Evolutionary conservation across 371 early-diverging fungal species (phyloP), one percentile per base, ranked within the genome.

Genomic region (Dichotomocladium elegans): DNA sequence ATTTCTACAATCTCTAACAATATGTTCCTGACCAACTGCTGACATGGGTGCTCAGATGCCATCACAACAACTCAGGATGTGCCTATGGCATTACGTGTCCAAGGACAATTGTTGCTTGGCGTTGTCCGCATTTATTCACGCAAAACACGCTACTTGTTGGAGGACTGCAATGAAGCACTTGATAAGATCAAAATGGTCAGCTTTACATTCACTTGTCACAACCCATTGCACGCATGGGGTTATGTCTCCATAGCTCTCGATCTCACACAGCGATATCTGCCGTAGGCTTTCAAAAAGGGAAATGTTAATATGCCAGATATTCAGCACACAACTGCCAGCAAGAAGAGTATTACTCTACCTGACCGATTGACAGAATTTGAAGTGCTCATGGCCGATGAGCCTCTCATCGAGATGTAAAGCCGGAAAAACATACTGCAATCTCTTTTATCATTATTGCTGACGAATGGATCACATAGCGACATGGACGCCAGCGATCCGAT

Each of bases 81-180:
- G 42, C 94, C 94, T 10, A 79, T 96, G 68, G 93, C 98, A 1
- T 74, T 99, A 46, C 90, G 99, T 45, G 81, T 98, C 21, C 92
- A 96, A 7, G 99, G 99, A 3, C 99, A 98, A 69, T 81, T 99
- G 28, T 79, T 99, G 28, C 82, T 99, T 4, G 99, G 99, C 51
- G 96, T 99, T 6, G 91, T 90, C 1, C 83, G 91, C 40, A 98
- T 99, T 61, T 96, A 94, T 76, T 95, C 96, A 3, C 85, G 97
- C 47, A 98, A 99, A 75, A 93, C 99, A 4, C 86, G 86, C 41
- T 97, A 98, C 61, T 77, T 99, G 41, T 80, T 98, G 5, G 99
- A 98, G 60, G 99, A 99, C 64, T 98, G 99, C 73, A 92, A 89
- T 64, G 98, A 97, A 55, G 98, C 99, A 0, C 71, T 95, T 25